These are phyloP conservation scores for Umbelopsis isabellina DNA, from an alignment of 192 early-diverging fungal genomes.

Conservation along the genomic window DNA sequence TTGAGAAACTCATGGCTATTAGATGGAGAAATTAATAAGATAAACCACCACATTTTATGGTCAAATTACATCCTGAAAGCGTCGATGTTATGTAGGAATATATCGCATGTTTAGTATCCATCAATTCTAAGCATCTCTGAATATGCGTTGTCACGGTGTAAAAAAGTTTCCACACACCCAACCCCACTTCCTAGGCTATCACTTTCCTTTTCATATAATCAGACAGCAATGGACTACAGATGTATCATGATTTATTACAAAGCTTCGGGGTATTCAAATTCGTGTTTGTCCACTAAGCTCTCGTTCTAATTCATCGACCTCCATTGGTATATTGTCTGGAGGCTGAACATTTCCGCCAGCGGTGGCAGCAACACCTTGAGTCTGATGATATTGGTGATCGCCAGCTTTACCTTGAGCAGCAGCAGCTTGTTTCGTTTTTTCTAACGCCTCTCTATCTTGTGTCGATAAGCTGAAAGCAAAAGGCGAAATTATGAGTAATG, in stretches of 20 bases:
- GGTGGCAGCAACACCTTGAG: conserved; percentile 25
- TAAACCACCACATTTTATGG: no score
- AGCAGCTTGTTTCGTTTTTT: conserved; percentile 33
- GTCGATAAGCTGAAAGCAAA: conserved; percentile 27
- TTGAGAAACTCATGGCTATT: no score
- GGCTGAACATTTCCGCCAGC: conserved; percentile 22
- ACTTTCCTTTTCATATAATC: no score
- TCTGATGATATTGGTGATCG: conserved; percentile 9
- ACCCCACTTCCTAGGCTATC: no score
- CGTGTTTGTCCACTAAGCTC: conserved; percentile 40
- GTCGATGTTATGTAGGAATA: no score
- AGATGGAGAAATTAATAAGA: no score
- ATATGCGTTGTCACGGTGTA: no score
- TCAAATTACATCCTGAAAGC: no score
- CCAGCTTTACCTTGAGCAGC: conserved; percentile 28
- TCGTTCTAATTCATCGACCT: conserved; percentile 41
- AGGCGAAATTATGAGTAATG: neutral
- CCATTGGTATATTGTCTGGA: conserved; percentile 25
- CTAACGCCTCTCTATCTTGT: conserved; percentile 42
- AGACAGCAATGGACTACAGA: no score
- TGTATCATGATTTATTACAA: conserved; percentile 14
- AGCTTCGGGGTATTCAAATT: conserved; percentile 11
- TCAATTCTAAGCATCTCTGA: no score
- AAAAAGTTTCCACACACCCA: no score
- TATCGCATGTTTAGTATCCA: no score